A percentile compares a stretch with the other conserved stretches of the same genome.
These are phyloP conservation scores for Trichophyton mentagrophytes DNA, from an alignment of 2,329 filamentous ascomycete species.

Conservation along the genomic window DNA sequence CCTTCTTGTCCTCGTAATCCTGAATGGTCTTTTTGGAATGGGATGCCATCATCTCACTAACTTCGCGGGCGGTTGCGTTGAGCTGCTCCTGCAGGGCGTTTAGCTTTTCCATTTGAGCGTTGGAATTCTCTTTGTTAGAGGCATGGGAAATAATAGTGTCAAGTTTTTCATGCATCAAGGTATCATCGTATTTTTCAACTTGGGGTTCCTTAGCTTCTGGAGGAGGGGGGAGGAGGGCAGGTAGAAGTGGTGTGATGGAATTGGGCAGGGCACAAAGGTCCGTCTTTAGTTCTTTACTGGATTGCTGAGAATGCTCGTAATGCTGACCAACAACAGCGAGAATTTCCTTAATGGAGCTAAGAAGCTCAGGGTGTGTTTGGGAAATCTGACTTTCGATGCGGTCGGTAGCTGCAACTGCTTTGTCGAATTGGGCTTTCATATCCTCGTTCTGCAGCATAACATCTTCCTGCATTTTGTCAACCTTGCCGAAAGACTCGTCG, in stretches of 20 bases:
- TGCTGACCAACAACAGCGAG: slow-evolving; percentile 70
- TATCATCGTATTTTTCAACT: slow-evolving; percentile 50
- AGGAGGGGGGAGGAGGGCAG: slow-evolving; percentile 40
- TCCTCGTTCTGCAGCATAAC: slow-evolving; percentile 66
- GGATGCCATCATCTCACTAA: slow-evolving; percentile 65
- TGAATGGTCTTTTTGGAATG: slow-evolving; percentile 64
- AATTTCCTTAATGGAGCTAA: slow-evolving; percentile 78
- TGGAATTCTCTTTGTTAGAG: slow-evolving; percentile 53
- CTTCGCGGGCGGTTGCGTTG: slow-evolving; percentile 66
- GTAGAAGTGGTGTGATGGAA: slow-evolving; percentile 46
- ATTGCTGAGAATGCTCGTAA: slow-evolving; percentile 71
- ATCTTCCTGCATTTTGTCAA: slow-evolving; percentile 45
- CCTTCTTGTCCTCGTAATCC: slow-evolving; percentile 66
- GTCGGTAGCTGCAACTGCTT: slow-evolving; percentile 59
- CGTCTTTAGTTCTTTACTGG: slow-evolving; percentile 48
- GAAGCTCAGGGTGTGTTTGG: slow-evolving; percentile 78
- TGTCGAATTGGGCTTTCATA: slow-evolving; percentile 67
- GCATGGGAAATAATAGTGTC: slow-evolving; percentile 35
- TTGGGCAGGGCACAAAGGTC: slow-evolving; percentile 38
- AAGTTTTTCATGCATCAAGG: slow-evolving; percentile 46
- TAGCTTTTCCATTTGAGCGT: slow-evolving; percentile 64
- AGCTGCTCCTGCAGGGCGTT: slow-evolving; percentile 78
- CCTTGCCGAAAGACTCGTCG: neutral
- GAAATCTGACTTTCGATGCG: slow-evolving; percentile 64
- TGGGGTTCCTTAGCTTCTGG: slow-evolving; percentile 31